Conservation (phyloP, 1,139 yeast species). For the Entelexis paramagnoliae region DNA sequence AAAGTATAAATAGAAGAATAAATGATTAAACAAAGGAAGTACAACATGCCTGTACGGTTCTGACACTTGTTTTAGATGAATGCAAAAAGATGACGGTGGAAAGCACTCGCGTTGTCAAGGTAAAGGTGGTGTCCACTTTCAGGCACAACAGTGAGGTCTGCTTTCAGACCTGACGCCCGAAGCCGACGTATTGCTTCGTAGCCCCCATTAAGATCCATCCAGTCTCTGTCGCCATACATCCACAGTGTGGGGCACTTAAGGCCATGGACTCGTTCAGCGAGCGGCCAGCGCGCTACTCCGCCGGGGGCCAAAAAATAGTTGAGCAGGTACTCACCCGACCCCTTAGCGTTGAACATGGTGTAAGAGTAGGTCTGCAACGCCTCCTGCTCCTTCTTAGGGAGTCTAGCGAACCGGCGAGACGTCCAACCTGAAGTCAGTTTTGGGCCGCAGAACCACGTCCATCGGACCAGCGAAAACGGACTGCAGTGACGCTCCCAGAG, state of each 20-base stretch:
- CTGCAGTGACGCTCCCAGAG: conserved; percentile 36
- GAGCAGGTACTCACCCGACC: conserved; percentile 56
- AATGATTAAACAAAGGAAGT: background rate
- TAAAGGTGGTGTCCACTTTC: conserved; percentile 73
- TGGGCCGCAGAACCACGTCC: conserved; percentile 36
- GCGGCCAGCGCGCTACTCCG: conserved; percentile 66
- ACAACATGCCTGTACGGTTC: no score
- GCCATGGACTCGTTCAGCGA: conserved; percentile 48
- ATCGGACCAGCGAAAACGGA: conserved; percentile 35
- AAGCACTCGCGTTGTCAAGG: conserved; percentile 58
- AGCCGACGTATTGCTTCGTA: conserved; percentile 39
- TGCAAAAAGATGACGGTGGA: conserved; percentile 27
- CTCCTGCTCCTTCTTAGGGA: conserved; percentile 25
- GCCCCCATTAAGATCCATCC: conserved; percentile 79
- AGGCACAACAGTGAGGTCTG: conserved; percentile 39
- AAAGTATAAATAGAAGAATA: no score
- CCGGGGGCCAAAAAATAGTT: conserved; percentile 60
- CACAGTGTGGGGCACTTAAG: conserved; percentile 42
- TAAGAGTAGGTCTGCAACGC: conserved; percentile 49
- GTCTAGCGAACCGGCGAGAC: conserved; percentile 32
- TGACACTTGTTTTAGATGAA: conserved; percentile 6
- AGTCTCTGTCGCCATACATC: conserved; percentile 74
- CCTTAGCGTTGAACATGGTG: conserved; percentile 48
- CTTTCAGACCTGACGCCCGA: conserved; percentile 33
- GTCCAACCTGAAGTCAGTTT: conserved; percentile 37